Percentiles rank a stretch among this genome's conserved stretches.
Evolutionary conservation across 2,329 filamentous ascomycete species (phyloP).

Genomic region (Cryphonectria japonica): DNA sequence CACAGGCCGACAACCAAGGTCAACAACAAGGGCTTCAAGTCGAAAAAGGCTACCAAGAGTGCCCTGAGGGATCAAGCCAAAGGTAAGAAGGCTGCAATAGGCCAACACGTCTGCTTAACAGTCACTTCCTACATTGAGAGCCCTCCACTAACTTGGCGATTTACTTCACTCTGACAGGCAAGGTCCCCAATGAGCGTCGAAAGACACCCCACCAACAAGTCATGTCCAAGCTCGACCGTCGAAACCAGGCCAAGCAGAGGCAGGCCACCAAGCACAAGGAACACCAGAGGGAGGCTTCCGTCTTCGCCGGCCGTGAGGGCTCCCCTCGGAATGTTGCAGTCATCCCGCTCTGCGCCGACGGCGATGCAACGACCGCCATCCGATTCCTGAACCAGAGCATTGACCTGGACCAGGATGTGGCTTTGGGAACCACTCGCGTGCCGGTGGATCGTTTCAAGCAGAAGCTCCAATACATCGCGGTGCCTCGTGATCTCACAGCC

Average conservation of each 20-base stretch:
- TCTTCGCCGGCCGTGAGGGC: slow-evolving; percentile 86
- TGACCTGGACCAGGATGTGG: slow-evolving; percentile 71
- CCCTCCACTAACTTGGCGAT: neutral
- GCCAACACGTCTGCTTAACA: slow-evolving; percentile 6
- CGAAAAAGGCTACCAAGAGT: slow-evolving; percentile 85
- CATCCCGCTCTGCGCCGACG: slow-evolving; percentile 77
- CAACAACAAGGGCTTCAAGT: slow-evolving; percentile 89
- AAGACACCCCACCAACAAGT: slow-evolving; percentile 94
- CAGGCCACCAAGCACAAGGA: slow-evolving; percentile 83
- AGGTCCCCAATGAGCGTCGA: slow-evolving; percentile 75
- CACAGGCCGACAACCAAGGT: slow-evolving; percentile 92
- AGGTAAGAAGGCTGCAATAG: slow-evolving; percentile 56
- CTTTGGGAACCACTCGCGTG: slow-evolving; percentile 64
- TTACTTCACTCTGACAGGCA: slow-evolving; percentile 57
- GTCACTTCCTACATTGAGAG: neutral
- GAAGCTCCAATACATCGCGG: slow-evolving; percentile 82
- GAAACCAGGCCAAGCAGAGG: slow-evolving; percentile 92
- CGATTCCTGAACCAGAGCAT: slow-evolving; percentile 75
- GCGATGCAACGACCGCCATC: slow-evolving; percentile 70
- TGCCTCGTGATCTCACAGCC: slow-evolving; percentile 72
- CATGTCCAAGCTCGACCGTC: slow-evolving; percentile 95
- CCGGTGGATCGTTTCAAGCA: slow-evolving; percentile 92
- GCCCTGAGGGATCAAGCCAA: slow-evolving; percentile 83
- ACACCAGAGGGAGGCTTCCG: slow-evolving; percentile 74
- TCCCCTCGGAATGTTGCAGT: slow-evolving; percentile 88